phyloP scores from a whole-genome alignment of 495 filamentous ascomycete species.

The Penicillium arizonense region DNA sequence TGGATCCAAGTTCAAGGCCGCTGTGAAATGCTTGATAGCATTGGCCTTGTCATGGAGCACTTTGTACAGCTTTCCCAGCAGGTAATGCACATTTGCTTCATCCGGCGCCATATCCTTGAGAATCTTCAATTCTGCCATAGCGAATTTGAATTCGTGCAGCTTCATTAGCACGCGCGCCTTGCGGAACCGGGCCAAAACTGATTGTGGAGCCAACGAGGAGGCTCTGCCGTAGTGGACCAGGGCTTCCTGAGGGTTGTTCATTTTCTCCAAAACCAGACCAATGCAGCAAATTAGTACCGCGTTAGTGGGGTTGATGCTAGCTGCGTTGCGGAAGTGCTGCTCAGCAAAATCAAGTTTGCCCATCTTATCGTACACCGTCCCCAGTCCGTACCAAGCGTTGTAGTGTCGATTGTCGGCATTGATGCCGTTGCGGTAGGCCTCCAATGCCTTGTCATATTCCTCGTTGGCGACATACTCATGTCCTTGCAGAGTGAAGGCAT shows the following conservation, averaged over 20 bases:
- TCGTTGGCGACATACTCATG: conserved; percentile 97
- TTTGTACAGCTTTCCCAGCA: conserved; percentile 86
- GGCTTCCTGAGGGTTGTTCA: conserved; percentile 73
- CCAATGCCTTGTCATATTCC: conserved; percentile 91
- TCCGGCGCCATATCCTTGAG: conserved; percentile 90
- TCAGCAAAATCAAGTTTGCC: conserved; percentile 90
- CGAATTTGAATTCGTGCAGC: conserved; percentile 65
- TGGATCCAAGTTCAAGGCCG: conserved; percentile 91
- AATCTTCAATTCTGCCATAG: conserved; percentile 74
- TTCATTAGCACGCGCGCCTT: conserved; percentile 86
- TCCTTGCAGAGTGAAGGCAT: conserved; percentile 91
- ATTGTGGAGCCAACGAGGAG: conserved; percentile 74
- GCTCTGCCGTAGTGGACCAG: conserved; percentile 78
- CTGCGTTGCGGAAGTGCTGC: conserved; percentile 83
- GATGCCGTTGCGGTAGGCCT: conserved; percentile 79
- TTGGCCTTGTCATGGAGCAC: conserved; percentile 69
- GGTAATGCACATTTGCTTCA: conserved; percentile 92
- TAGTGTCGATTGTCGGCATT: conserved; percentile 86
- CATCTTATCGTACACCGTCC: conserved; percentile 88
- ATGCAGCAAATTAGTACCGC: conserved; percentile 88
- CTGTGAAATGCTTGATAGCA: conserved; percentile 90
- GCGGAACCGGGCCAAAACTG: conserved; percentile 80
- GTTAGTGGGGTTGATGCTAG: conserved; percentile 86
- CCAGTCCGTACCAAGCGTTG: conserved; percentile 96
- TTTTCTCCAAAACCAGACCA: conserved; percentile 83